A percentile compares a stretch with the other conserved stretches of the same genome.
These are phyloP conservation scores for Vigna reflexopilosa DNA, from an alignment of 306 rosid genomes.

Conservation along the genomic window DNA sequence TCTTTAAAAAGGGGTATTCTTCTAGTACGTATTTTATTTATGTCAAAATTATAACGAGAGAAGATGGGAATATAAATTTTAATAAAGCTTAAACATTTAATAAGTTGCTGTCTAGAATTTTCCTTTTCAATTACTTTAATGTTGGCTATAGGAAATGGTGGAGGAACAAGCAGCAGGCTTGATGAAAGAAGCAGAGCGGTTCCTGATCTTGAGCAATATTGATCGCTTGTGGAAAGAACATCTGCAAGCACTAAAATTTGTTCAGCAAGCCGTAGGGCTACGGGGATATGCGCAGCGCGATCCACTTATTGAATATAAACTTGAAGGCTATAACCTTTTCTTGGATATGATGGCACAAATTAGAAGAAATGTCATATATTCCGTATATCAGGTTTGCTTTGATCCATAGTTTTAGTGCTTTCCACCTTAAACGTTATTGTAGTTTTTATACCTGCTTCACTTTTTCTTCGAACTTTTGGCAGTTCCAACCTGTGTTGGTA, in stretches of 20 bases:
- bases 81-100: not conserved
- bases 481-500: slow-evolving; percentile 91
- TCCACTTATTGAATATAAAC: slow-evolving; percentile 96
- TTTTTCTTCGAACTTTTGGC: slow-evolving; percentile 38
- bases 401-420: slow-evolving; percentile 4
- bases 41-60: not conserved
- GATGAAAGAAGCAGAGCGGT: slow-evolving; percentile 96
- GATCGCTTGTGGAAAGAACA: slow-evolving; percentile 98
- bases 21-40: too few species aligned
- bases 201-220: slow-evolving; percentile 85
- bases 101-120: not conserved
- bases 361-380: slow-evolving; percentile 94
- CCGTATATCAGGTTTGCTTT: slow-evolving; percentile 85
- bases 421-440: not conserved
- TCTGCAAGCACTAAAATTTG: slow-evolving; percentile 89
- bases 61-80: not conserved
- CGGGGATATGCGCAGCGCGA: slow-evolving; percentile 96
- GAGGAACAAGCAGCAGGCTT: slow-evolving; percentile 85
- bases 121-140: slow-evolving; percentile 19
- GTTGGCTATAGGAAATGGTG: slow-evolving; percentile 61
- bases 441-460: not conserved
- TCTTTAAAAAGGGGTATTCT: not conserved
- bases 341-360: slow-evolving; percentile 99
- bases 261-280: slow-evolving; percentile 95
- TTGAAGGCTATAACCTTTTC: slow-evolving; percentile 98